A percentile compares a stretch with the other conserved stretches of the same genome.
phyloP scores from a whole-genome alignment of 352 stramenopile species.

The Globisporangium rhizosaccharum region DNA sequence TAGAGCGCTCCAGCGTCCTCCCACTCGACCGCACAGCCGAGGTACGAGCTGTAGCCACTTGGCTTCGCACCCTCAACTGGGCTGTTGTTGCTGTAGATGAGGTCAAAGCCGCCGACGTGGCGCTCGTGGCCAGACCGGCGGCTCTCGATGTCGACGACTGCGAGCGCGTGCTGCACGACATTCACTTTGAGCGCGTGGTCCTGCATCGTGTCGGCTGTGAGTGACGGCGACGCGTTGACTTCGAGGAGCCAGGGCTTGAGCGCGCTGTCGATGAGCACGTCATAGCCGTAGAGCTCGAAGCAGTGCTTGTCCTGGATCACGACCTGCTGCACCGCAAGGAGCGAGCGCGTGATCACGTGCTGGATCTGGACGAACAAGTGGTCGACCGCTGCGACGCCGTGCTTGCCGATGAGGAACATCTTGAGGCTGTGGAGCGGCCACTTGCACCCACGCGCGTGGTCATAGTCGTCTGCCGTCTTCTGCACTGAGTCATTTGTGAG shows the following conservation, averaged over 20 bases:
- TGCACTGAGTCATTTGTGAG: conserved; percentile 93
- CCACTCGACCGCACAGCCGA: conserved; percentile 47
- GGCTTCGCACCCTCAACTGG: conserved; percentile 30
- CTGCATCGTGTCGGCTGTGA: conserved; percentile 79
- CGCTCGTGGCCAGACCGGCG: conserved; percentile 33
- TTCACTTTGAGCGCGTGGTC: conserved; percentile 87
- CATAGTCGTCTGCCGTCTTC: conserved; percentile 78
- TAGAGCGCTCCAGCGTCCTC: too few species aligned
- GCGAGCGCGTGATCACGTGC: conserved; percentile 70
- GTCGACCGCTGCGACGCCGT: conserved; percentile 55
- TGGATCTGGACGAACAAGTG: conserved; percentile 25
- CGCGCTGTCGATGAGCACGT: conserved; percentile 76
- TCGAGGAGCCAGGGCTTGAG: conserved; percentile 86
- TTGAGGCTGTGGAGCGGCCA: conserved; percentile 56
- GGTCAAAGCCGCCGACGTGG: conserved; percentile 64
- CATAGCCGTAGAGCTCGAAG: conserved; percentile 89
- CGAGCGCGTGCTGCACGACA: conserved; percentile 84
- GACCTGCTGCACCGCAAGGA: conserved; percentile 77
- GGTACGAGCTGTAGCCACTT: conserved; percentile 49
- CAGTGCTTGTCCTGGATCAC: conserved; percentile 87
- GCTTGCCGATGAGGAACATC: conserved; percentile 60
- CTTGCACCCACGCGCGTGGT: conserved; percentile 56
- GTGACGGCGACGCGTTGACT: conserved; percentile 87
- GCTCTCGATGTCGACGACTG: conserved; percentile 83
- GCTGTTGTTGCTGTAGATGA: conserved; percentile 53